A percentile compares a stretch with the other conserved stretches of the same genome.
These are phyloP conservation scores for Emergomyces orientalis DNA, from an alignment of 2,329 filamentous ascomycete species.

Conservation along the genomic window DNA sequence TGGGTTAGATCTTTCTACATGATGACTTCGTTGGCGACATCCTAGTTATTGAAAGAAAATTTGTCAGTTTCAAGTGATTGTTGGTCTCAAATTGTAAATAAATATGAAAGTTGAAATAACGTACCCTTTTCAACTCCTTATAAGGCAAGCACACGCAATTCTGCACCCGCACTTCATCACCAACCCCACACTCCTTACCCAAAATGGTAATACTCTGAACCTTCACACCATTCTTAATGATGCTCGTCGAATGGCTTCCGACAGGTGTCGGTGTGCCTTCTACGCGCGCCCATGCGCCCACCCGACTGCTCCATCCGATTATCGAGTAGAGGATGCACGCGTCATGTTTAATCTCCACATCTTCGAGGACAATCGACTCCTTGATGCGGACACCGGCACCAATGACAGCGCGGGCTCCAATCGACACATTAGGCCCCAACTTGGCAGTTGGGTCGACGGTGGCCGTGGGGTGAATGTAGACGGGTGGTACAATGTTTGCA, in stretches of 20 bases:
- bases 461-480: constrained; percentile 90
- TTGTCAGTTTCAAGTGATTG: constrained; percentile 23
- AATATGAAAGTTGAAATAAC: constrained; percentile 28
- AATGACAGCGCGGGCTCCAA: constrained; percentile 77
- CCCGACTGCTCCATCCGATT: constrained; percentile 90
- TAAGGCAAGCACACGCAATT: constrained; percentile 97
- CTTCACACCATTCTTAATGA: constrained; percentile 96
- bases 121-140: constrained; percentile 92
- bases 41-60: constrained; percentile 18
- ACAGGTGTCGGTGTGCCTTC: constrained; percentile 87
- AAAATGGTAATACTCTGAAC: constrained; percentile 97
- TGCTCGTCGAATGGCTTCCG: constrained; percentile 81
- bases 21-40: constrained; percentile 57
- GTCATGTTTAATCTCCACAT: constrained; percentile 92
- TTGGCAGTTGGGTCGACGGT: constrained; percentile 90
- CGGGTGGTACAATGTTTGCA: constrained; percentile 78
- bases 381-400: constrained; percentile 86
- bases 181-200: constrained; percentile 89
- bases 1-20: constrained; percentile 53
- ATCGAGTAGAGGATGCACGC: constrained; percentile 93
- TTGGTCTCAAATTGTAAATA: neutral
- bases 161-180: constrained; percentile 89
- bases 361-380: constrained; percentile 91
- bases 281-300: constrained; percentile 96
- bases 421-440: constrained; percentile 91